These are phyloP conservation scores for Penicillium subrubescens DNA, from an alignment of 495 filamentous ascomycete genomes.

Conservation along the genomic window DNA sequence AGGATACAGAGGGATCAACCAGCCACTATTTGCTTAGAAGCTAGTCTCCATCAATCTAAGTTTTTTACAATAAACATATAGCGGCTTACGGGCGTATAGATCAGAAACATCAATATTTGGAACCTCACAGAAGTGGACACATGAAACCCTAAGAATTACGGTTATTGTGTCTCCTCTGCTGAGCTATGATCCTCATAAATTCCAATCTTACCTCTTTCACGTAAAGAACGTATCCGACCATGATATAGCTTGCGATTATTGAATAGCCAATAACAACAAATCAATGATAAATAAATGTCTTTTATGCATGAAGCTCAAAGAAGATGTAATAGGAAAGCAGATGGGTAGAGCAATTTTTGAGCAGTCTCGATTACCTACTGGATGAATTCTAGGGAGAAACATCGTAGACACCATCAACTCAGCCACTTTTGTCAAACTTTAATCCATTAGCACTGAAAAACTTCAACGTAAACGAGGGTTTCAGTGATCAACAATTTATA, in stretches of 20 bases:
- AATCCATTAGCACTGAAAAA: not conserved
- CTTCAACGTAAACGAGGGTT: not conserved
- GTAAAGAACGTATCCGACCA: not conserved
- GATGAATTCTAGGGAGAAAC: not conserved
- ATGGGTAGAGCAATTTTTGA: not conserved
- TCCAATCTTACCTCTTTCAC: not conserved
- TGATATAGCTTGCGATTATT: not conserved
- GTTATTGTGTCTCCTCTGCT: not conserved
- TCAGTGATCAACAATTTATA: not conserved
- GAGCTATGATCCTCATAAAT: not conserved
- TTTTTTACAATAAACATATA: no score
- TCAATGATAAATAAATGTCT: not conserved
- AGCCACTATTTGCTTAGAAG: not conserved
- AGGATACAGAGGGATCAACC: not conserved
- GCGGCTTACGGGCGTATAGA: no score
- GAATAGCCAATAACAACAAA: not conserved
- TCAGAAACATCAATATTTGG: no score
- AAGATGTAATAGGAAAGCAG: not conserved
- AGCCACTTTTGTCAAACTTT: no score
- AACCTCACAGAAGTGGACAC: no score
- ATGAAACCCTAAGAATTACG: no score
- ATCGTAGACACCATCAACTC: no score
- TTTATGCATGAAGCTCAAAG: not conserved
- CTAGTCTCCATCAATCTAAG: not conserved
- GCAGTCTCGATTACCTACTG: no score